A percentile compares a stretch with the other conserved stretches of the same genome.
Evolutionary conservation across 768 basidiomycete genomes (phyloP).

Genomic region (Neoboletus subvelutipes): DNA sequence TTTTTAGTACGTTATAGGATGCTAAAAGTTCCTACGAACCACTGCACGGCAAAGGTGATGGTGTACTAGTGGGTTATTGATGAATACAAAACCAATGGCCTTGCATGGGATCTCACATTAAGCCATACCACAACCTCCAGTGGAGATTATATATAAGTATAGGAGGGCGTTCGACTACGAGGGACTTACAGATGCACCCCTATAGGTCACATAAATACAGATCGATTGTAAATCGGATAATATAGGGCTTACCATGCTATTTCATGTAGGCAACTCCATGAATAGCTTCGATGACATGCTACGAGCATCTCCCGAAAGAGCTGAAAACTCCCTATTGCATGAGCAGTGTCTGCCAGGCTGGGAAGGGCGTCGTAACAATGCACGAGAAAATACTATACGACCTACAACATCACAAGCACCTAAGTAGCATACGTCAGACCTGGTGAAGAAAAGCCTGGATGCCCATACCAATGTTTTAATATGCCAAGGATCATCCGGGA

Average conservation of each 20-base stretch:
- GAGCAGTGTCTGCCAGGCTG: slow-evolving; percentile 8
- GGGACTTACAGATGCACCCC: slow-evolving; percentile 11
- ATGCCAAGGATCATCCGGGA: slow-evolving; percentile 5
- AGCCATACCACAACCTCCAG: too few relatives aligned
- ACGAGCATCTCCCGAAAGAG: neutral
- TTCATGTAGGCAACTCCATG: neutral
- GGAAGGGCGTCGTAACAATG: neutral
- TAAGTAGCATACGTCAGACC: neutral
- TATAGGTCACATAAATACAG: neutral
- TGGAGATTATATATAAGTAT: neutral
- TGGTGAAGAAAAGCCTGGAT: neutral
- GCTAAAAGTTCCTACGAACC: too few relatives aligned
- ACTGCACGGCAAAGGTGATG: too few relatives aligned
- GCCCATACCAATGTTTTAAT: slow-evolving; percentile 5
- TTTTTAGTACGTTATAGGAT: too few relatives aligned
- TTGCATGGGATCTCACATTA: neutral
- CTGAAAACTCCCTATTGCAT: slow-evolving; percentile 1
- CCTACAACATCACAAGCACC: slow-evolving; percentile 8
- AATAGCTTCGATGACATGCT: neutral
- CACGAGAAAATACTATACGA: neutral
- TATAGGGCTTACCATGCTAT: neutral
- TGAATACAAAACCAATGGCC: neutral
- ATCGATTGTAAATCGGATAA: neutral
- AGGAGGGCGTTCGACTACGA: too few relatives aligned
- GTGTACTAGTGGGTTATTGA: neutral